phyloP scores from a whole-genome alignment of 2,329 filamentous ascomycete species.

The Fusarium ramigenum region DNA sequence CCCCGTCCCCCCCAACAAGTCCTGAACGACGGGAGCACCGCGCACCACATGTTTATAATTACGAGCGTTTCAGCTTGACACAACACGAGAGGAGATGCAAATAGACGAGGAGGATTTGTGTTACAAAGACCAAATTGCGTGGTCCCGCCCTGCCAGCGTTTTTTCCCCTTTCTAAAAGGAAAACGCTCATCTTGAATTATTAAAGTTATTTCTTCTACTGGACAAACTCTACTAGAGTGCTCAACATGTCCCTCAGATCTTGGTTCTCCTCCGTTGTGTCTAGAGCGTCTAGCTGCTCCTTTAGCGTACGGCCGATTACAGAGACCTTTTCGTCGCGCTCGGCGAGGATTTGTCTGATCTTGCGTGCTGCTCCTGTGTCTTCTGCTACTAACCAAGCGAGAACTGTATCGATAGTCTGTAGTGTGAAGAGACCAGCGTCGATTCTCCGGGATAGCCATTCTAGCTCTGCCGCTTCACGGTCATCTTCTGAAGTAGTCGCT shows the following conservation, averaged over 20 bases:
- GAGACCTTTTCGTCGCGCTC: constrained; percentile 73
- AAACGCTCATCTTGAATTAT: constrained; percentile 35
- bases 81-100: constrained; percentile 1
- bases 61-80: constrained; percentile 20
- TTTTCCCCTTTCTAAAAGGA: constrained; percentile 1
- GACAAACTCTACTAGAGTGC: constrained; percentile 62
- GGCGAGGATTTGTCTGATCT: constrained; percentile 70
- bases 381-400: constrained; percentile 93
- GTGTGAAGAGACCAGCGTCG: constrained; percentile 83
- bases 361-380: constrained; percentile 77
- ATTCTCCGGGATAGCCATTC: constrained; percentile 80
- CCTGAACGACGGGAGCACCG: constrained; percentile 31
- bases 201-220: constrained; percentile 43
- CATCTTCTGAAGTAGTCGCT: constrained; percentile 23
- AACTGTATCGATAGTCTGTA: constrained; percentile 86
- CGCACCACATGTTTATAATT: constrained; percentile 21
- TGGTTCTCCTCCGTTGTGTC: constrained; percentile 68
- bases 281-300: constrained; percentile 64
- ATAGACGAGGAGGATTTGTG: constrained; percentile 26
- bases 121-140: constrained; percentile 30
- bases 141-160: constrained; percentile 18
- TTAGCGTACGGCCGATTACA: constrained; percentile 72
- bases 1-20: constrained; percentile 63
- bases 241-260: constrained; percentile 65
- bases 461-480: constrained; percentile 64